Evolutionary conservation across 176 grass and related monocot species (phyloP).

Genomic region (Eleusine indica): DNA sequence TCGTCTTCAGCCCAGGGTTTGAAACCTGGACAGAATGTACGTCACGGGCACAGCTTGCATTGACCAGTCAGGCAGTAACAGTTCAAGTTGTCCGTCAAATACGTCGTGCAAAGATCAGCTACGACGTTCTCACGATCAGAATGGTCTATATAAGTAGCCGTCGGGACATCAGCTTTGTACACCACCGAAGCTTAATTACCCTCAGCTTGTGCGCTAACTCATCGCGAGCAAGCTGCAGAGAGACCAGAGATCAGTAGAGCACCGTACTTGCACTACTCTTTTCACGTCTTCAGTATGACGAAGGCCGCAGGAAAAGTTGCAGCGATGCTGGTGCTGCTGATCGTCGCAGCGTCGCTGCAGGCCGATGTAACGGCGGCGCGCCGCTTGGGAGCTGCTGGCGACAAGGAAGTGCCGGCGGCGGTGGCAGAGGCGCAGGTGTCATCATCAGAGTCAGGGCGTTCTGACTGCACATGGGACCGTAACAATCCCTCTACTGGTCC

Average conservation of each 20-base stretch:
- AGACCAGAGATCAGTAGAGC: no score
- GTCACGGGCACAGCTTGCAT: neutral
- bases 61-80: neutral
- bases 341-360: neutral
- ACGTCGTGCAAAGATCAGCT: neutral
- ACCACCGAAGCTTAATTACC: neutral
- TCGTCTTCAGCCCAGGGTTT: neutral
- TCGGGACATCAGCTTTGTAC: neutral
- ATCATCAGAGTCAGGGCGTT: neutral
- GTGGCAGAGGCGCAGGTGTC: neutral
- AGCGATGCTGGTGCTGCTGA: neutral
- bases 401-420: neutral
- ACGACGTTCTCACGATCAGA: neutral
- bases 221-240: neutral
- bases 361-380: neutral
- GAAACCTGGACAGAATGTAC: neutral
- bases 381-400: neutral
- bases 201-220: neutral
- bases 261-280: neutral
- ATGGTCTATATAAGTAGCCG: neutral
- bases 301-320: neutral
- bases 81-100: neutral
- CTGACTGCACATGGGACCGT: neutral
- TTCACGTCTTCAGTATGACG: neutral
- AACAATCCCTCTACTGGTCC: neutral